Evolutionary conservation across 2,329 filamentous ascomycete species (phyloP).

Genomic region (Fusarium beomiforme): DNA sequence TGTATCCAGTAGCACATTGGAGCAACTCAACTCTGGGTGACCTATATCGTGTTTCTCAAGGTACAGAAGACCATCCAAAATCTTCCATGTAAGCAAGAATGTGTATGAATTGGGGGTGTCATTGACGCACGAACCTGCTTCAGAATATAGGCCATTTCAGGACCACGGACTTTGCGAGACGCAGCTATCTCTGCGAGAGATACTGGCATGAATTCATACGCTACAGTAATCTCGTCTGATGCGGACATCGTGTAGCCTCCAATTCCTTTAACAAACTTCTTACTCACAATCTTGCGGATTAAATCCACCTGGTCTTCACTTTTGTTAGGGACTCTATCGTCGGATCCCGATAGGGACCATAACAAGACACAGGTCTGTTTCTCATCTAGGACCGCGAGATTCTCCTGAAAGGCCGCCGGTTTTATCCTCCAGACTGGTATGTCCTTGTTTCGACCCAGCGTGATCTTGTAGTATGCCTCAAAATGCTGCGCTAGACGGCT

Average conservation of each 20-base stretch:
- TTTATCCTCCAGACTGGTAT: not conserved
- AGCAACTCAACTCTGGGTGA: not conserved
- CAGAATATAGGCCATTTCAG: not conserved
- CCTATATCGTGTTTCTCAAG: not conserved
- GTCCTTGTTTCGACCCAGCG: not conserved
- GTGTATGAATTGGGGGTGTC: not conserved
- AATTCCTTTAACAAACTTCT: not conserved
- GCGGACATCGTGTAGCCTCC: not conserved
- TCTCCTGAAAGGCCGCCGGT: not conserved
- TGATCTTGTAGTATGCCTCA: not conserved
- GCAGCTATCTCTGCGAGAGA: not conserved
- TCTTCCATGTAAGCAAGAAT: not conserved
- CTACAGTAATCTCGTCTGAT: not conserved
- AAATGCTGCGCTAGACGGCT: not conserved
- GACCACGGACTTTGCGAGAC: not conserved
- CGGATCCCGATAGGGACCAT: not conserved
- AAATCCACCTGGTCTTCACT: not conserved
- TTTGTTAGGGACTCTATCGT: no score
- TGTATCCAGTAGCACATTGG: not conserved
- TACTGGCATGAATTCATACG: not conserved
- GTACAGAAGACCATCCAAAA: not conserved
- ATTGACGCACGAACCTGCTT: not conserved
- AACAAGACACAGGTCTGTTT: not conserved
- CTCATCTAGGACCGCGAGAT: not conserved
- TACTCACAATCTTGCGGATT: not conserved